A percentile compares a stretch with the other conserved stretches of the same genome.
Conservation (phyloP, 2,329 filamentous ascomycete species). For the Blastomyces emzantsi region DNA sequence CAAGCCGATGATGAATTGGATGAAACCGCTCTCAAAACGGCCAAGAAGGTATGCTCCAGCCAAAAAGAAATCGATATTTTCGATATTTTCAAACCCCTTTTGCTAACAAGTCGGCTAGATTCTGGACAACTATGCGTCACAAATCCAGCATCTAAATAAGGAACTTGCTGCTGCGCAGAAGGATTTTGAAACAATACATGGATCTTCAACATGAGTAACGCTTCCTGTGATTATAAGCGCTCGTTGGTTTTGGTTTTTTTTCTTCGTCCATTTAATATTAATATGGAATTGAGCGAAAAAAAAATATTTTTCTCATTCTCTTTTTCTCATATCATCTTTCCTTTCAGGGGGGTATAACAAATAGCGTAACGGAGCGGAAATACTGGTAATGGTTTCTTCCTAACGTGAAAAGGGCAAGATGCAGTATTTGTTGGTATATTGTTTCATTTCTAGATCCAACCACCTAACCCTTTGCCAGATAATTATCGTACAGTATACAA, state of each 20-base stretch:
- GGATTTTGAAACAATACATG: constrained; percentile 51
- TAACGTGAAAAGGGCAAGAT: constrained; percentile 5
- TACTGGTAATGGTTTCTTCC: not conserved
- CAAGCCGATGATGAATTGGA: constrained; percentile 43
- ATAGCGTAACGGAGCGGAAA: not conserved
- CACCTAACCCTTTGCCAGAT: not conserved
- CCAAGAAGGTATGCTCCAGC: constrained; percentile 47
- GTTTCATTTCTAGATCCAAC: not conserved
- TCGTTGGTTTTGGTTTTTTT: constrained; percentile 4
- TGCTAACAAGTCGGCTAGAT: constrained; percentile 29
- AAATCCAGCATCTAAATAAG: constrained; percentile 51
- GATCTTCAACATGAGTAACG: constrained; percentile 19
- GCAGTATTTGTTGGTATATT: constrained; percentile 7
- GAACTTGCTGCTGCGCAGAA: constrained; percentile 51
- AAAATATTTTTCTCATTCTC: not conserved
- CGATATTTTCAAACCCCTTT: not conserved
- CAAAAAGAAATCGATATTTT: not conserved
- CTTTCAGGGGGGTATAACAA: not conserved
- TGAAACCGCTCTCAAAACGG: constrained; percentile 50
- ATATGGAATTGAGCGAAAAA: not conserved
- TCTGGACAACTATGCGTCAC: constrained; percentile 42
- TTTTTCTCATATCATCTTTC: not conserved
- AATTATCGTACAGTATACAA: not conserved
- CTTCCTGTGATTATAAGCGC: constrained; percentile 14
- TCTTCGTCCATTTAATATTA: constrained; percentile 4